Conservation (phyloP, 495 filamentous ascomycete species). For the Neurospora intermedia region DNA sequence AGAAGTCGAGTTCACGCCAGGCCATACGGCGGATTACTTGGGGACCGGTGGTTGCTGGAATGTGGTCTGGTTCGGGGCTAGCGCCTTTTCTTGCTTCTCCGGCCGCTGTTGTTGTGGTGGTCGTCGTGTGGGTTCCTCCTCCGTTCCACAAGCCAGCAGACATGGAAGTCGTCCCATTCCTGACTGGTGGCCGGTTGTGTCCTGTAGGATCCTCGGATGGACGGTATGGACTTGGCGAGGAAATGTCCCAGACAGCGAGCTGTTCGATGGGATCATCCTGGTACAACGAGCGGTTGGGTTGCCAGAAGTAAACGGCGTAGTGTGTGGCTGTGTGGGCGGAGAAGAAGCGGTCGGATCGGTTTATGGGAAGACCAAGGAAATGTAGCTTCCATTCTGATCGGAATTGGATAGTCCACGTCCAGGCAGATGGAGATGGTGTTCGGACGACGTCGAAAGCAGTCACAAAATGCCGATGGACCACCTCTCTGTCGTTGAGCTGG, state of each 20-base stretch:
- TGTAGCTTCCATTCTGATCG: conserved; percentile 65
- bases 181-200: conserved; percentile 19
- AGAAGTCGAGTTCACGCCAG: conserved; percentile 45
- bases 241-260: conserved; percentile 59
- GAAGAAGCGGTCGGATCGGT: conserved; percentile 51
- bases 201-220: conserved; percentile 46
- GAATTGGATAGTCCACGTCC: conserved; percentile 37
- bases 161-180: conserved; percentile 4
- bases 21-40: conserved; percentile 45
- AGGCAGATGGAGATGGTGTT: conserved; percentile 2
- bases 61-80: background rate
- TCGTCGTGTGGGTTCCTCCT: background rate
- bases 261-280: conserved; percentile 52
- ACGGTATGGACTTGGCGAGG: conserved; percentile 40
- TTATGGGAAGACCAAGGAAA: conserved; percentile 50
- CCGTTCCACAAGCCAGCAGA: conserved; percentile 20
- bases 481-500: conserved; percentile 46
- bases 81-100: background rate
- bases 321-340: conserved; percentile 51
- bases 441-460: conserved; percentile 47
- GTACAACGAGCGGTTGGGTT: conserved; percentile 49
- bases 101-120: background rate
- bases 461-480: conserved; percentile 53
- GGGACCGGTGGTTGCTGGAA: conserved; percentile 25
- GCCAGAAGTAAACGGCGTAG: conserved; percentile 60